phyloP scores from a whole-genome alignment of 257 asterid genomes.

The Ajuga chamaepitys region DNA sequence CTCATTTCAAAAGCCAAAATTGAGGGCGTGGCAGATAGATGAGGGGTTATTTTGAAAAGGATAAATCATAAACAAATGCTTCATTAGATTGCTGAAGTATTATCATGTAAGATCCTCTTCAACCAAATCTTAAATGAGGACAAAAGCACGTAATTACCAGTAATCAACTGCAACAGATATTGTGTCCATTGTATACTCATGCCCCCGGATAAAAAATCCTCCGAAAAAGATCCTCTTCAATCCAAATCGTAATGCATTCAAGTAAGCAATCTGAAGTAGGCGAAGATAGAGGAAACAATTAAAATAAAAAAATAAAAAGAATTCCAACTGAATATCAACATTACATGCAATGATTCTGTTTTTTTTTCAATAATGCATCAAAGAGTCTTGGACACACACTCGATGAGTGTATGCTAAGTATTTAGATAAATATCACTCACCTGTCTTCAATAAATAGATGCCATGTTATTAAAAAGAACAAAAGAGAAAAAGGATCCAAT shows the following conservation, averaged over 20 bases:
- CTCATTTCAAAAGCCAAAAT: too few relatives aligned
- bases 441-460: too few relatives aligned
- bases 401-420: background rate
- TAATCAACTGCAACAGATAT: slow-evolving; percentile 83
- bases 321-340: background rate
- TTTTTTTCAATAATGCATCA: background rate
- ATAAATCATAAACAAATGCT: background rate
- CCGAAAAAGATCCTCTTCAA: slow-evolving; percentile 84
- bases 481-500: too few relatives aligned
- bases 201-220: slow-evolving; percentile 88
- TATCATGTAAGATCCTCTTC: background rate
- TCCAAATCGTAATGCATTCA: slow-evolving; percentile 78
- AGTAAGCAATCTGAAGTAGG: slow-evolving; percentile 64
- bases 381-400: background rate
- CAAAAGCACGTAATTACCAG: slow-evolving; percentile 46
- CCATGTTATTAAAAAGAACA: too few relatives aligned
- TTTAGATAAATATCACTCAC: background rate
- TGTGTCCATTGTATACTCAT: slow-evolving; percentile 94
- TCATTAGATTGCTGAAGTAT: background rate
- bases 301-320: background rate
- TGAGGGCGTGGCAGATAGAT: too few relatives aligned
- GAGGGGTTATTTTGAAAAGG: background rate
- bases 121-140: background rate
- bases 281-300: slow-evolving; percentile 8
- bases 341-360: background rate